Percentiles rank a stretch among this genome's conserved stretches.
These are phyloP conservation scores for Amniculicola lignicola DNA, from an alignment of 495 filamentous ascomycete genomes.

Conservation along the genomic window DNA sequence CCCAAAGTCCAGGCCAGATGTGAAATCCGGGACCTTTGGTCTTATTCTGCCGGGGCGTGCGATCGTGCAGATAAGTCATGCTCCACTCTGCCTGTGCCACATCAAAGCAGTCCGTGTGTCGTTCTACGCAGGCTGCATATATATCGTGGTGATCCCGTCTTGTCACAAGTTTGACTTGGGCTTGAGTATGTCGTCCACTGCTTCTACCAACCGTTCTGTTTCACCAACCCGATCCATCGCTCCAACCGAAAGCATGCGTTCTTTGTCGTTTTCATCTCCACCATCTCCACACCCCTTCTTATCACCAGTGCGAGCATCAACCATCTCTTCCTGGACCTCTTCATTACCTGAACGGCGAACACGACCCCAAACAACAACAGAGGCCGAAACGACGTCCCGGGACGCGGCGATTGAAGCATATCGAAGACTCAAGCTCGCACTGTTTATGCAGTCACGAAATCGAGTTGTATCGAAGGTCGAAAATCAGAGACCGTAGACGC, in stretches of 20 bases:
- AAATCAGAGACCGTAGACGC: too few species aligned
- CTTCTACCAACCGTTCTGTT: neutral
- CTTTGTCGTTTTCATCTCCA: neutral
- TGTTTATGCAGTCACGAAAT: conserved; percentile 26
- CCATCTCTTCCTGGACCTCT: conserved; percentile 19
- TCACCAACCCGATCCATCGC: conserved; percentile 7
- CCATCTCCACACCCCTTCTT: conserved; percentile 12
- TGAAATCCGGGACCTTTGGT: too few species aligned
- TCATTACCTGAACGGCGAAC: conserved; percentile 15
- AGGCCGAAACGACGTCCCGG: conserved; percentile 7
- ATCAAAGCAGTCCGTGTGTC: conserved; percentile 14
- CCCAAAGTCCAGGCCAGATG: too few species aligned
- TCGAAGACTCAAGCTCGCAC: conserved; percentile 21
- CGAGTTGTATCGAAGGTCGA: neutral
- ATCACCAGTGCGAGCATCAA: conserved; percentile 14
- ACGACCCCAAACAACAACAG: neutral
- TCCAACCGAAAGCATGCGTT: conserved; percentile 10
- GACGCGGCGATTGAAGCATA: conserved; percentile 32
- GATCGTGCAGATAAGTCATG: too few species aligned
- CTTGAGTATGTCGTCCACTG: neutral
- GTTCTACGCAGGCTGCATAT: too few species aligned
- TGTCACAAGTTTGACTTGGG: too few species aligned
- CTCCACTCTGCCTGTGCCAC: neutral
- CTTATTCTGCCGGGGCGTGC: too few species aligned
- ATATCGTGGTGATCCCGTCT: too few species aligned